Conservation (phyloP, 108 stramenopile species). For the Cyclotella cryptica region DNA sequence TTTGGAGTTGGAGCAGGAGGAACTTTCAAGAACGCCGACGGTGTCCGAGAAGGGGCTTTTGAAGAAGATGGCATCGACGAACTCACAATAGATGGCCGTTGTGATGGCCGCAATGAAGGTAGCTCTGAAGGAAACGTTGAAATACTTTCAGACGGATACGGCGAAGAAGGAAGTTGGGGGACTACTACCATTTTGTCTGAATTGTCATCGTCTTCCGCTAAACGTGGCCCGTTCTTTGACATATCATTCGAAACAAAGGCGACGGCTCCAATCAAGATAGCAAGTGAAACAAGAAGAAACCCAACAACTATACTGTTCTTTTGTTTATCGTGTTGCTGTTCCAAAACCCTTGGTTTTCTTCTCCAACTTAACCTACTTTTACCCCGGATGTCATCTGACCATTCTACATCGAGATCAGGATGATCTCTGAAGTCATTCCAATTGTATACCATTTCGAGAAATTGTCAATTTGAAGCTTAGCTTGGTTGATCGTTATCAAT, state of each 20-base stretch:
- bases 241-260: slow-evolving; percentile 9
- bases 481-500: too few relatives aligned
- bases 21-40: slow-evolving; percentile 5
- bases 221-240: background rate
- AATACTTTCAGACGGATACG: slow-evolving; percentile 1
- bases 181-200: slow-evolving; percentile 1
- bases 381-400: background rate
- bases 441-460: slow-evolving; percentile 42
- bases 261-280: background rate
- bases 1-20: slow-evolving; percentile 21
- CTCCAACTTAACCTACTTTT: slow-evolving; percentile 1
- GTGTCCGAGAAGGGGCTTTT: background rate
- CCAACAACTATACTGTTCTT: background rate
- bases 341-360: slow-evolving; percentile 6
- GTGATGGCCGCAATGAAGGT: slow-evolving; percentile 8
- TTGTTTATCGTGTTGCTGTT: background rate
- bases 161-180: background rate
- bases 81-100: background rate
- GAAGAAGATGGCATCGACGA: slow-evolving; percentile 18
- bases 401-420: slow-evolving; percentile 11
- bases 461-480: too few relatives aligned
- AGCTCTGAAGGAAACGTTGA: slow-evolving; percentile 18
- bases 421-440: slow-evolving; percentile 36
- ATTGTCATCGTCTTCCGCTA: background rate
- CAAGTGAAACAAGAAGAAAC: background rate